Evolutionary conservation across 192 early-diverging fungal genomes (phyloP).

Genomic region (Coemansia sp.): DNA sequence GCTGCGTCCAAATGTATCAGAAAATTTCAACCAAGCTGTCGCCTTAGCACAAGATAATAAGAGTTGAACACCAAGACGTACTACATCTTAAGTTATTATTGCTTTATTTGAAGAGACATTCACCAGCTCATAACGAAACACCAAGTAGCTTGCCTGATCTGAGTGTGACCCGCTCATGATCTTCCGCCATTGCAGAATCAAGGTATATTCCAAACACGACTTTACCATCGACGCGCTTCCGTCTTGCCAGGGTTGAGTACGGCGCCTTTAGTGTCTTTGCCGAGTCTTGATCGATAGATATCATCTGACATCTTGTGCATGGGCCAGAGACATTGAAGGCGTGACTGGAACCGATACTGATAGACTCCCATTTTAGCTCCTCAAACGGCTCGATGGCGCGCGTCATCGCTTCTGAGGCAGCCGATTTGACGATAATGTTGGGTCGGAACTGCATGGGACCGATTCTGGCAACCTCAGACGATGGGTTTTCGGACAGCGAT

Average conservation of each 20-base stretch:
- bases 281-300: conserved; percentile 69
- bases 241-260: conserved; percentile 57
- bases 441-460: conserved; percentile 62
- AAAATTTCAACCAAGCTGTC: conserved; percentile 26
- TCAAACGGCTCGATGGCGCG: conserved; percentile 57
- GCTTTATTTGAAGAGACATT: not conserved
- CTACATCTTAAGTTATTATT: not conserved
- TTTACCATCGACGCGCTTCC: conserved; percentile 40
- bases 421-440: conserved; percentile 65
- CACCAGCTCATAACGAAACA: too few species aligned
- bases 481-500: not conserved
- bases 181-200: not conserved
- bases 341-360: conserved; percentile 2
- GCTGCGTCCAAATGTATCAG: conserved; percentile 38
- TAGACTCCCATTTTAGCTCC: conserved; percentile 63
- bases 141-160: not conserved
- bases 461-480: conserved; percentile 3
- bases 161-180: not conserved
- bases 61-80: too few species aligned
- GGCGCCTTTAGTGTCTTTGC: conserved; percentile 62
- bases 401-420: not conserved
- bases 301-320: conserved; percentile 73
- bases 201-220: conserved; percentile 54
- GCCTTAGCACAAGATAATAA: too few species aligned
- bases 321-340: conserved; percentile 55